A percentile compares a stretch with the other conserved stretches of the same genome.
Evolutionary conservation across 495 filamentous ascomycete species (phyloP).

Genomic region (Neurospora cerealis): DNA sequence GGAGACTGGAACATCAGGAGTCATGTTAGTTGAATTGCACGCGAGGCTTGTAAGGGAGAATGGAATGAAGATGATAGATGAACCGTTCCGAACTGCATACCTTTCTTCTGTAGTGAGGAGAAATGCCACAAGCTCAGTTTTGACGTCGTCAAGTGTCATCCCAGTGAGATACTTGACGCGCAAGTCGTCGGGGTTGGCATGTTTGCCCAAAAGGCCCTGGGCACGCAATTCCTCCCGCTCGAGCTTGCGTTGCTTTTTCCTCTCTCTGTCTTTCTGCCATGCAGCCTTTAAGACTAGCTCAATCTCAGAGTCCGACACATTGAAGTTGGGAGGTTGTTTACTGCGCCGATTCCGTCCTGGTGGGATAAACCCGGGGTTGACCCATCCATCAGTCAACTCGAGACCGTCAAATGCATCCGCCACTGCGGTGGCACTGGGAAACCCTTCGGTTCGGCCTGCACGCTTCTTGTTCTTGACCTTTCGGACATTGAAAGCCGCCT

Average conservation of each 20-base stretch:
- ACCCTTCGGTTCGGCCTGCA: neutral
- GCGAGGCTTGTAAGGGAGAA: neutral
- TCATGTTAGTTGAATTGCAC: constrained; percentile 7
- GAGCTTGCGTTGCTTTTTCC: constrained; percentile 70
- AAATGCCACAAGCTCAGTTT: constrained; percentile 61
- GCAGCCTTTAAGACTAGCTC: constrained; percentile 46
- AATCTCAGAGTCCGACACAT: constrained; percentile 67
- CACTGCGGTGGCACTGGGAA: constrained; percentile 51
- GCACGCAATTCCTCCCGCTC: constrained; percentile 69
- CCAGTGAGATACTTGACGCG: constrained; percentile 63
- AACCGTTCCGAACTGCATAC: constrained; percentile 32
- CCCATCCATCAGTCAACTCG: constrained; percentile 68
- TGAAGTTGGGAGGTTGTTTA: constrained; percentile 37
- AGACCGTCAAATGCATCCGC: constrained; percentile 70
- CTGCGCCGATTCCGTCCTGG: constrained; percentile 46
- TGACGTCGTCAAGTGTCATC: constrained; percentile 61
- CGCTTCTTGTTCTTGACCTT: neutral
- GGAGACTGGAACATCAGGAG: constrained; percentile 39
- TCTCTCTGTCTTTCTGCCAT: constrained; percentile 70
- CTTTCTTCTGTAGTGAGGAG: constrained; percentile 51
- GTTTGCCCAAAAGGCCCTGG: constrained; percentile 67
- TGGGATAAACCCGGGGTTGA: constrained; percentile 47
- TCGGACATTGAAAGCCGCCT: constrained; percentile 1
- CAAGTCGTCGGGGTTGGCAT: constrained; percentile 51
- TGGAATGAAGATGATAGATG: neutral